Evolutionary conservation across 2,329 filamentous ascomycete species (phyloP), one percentile per base, ranked within the genome.

Genomic region (Cladobotryum protrusum): DNA sequence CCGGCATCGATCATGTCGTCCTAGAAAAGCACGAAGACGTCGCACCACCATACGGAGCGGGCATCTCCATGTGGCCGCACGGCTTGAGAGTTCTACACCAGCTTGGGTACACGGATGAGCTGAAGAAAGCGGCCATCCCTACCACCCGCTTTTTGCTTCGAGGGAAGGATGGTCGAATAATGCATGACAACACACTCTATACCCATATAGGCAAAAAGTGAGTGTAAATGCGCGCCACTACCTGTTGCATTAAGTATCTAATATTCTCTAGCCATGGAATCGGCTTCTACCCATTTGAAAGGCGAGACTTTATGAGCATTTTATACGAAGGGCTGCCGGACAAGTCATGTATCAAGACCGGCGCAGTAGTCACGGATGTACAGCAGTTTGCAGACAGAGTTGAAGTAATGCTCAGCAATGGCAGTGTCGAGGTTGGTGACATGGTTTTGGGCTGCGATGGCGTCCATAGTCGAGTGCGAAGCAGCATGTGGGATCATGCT

Each of bases 401-500:
- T 2, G 50, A 51, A 2, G 63, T 71, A 3, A 52, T 54, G 29
- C 66, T 67, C 5, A 50, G 53, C 3, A 70, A 74, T 50, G 67
- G 69, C 1, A 59, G 56, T 3, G 53, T 57, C 3, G 64, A 68
- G 48, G 51, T 52, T 2, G 72, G 66, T 1, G 67, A 68, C 41
- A 60, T 75, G 12, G 53, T 74, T 5, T 58, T 74, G 19, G 72
- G 72, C n/a, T 65, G 66, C 6, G 71, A 74, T 55, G 72, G 72
- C 4, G 67, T 72, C 6, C 64, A 70, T 43, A 72, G 69, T 53
- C 57, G 54, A 13, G 52, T 56, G 8, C 40, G 56, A 15, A 39
- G 42, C 1, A 40, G 53, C 17, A 63, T 63, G 55, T 63, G 57
- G 56, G 36, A 59, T 11, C 54, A 58, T 20, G 54, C 57, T 13